Evolutionary conservation across 179 eudicot genomes (phyloP), one percentile per base, ranked within the genome.

Genomic region (Carnegiea gigantea): DNA sequence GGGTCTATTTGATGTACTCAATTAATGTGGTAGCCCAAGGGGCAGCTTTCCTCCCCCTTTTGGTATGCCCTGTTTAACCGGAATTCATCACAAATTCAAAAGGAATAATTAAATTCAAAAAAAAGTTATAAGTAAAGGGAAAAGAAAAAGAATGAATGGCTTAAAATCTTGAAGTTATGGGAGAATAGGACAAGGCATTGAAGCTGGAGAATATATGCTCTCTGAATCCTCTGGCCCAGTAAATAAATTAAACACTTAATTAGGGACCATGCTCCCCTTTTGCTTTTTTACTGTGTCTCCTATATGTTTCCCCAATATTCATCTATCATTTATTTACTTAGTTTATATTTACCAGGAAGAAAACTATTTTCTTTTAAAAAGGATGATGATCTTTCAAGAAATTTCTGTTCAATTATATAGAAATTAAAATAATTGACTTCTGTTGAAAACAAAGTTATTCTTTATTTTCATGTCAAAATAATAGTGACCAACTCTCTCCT

Each of bases 181-280:
- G 72, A 83, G 83, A 84, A 78, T 81, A 87, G 81, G 87, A 87
- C 85, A 83, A 83, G 78, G 73, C 78, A 79, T 84, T 49, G 83
- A 82, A 82, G 80, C 75, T 33, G 82, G 89, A 80, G 85, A 82
- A 84, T 87, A 82, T 87, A 82, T 81, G 86, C 89, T 87, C 84
- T 81, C 86, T 68, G 74, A 83, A 70, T 23, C 48, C 82, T 78
- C 12, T 83, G 81, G 84, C 80, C 82, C 68, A 70, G 49, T 46
- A 75, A 67, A 84, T 79, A 83, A 84, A 84, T 77, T 83, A 84
- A 81, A 84, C 86, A 81, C 67, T 43, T n/a, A 53, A 30, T 76
- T 74, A 77, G 73, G 86, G 84, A 72, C 76, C 79, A 82, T 78
- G 30, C 20, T 20, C 74, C 23, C 28, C 24, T 65, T 48, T 83